Evolutionary conservation across 2,329 filamentous ascomycete genomes (phyloP).

Genomic region (Aaosphaeria arxii): DNA sequence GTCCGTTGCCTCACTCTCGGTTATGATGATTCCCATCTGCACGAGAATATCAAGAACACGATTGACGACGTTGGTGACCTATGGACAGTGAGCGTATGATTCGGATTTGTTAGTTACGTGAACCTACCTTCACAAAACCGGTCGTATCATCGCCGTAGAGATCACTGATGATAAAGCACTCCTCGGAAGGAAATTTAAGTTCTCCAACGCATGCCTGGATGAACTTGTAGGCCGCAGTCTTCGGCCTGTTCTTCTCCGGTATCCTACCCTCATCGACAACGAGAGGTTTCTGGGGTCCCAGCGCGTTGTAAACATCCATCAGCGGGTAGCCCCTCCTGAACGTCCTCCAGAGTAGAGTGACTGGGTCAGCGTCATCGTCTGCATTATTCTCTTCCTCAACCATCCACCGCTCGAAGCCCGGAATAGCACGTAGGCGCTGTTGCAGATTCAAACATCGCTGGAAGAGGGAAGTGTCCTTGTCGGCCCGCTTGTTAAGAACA

Average conservation of each 20-base stretch:
- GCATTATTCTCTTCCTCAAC: slow-evolving; percentile 69
- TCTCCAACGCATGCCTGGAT: slow-evolving; percentile 84
- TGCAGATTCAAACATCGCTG: slow-evolving; percentile 89
- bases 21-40: slow-evolving; percentile 65
- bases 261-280: slow-evolving; percentile 63
- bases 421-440: slow-evolving; percentile 76
- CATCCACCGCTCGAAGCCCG: slow-evolving; percentile 74
- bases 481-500: slow-evolving; percentile 95
- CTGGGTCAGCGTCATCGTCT: slow-evolving; percentile 70
- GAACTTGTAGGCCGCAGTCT: slow-evolving; percentile 89
- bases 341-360: slow-evolving; percentile 86
- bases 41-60: slow-evolving; percentile 85
- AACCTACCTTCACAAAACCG: slow-evolving; percentile 83
- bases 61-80: slow-evolving; percentile 90
- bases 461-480: slow-evolving; percentile 87
- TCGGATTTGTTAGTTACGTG: not conserved
- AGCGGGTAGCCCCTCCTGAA: slow-evolving; percentile 81
- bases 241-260: slow-evolving; percentile 65
- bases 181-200: slow-evolving; percentile 71
- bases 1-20: slow-evolving; percentile 46
- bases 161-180: slow-evolving; percentile 90
- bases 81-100: slow-evolving; percentile 8
- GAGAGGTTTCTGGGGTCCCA: slow-evolving; percentile 68
- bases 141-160: slow-evolving; percentile 92
- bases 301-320: slow-evolving; percentile 82